These are phyloP conservation scores for Tinospora cordifolia DNA, from an alignment of 164 flowering plant genomes.

Conservation along the genomic window DNA sequence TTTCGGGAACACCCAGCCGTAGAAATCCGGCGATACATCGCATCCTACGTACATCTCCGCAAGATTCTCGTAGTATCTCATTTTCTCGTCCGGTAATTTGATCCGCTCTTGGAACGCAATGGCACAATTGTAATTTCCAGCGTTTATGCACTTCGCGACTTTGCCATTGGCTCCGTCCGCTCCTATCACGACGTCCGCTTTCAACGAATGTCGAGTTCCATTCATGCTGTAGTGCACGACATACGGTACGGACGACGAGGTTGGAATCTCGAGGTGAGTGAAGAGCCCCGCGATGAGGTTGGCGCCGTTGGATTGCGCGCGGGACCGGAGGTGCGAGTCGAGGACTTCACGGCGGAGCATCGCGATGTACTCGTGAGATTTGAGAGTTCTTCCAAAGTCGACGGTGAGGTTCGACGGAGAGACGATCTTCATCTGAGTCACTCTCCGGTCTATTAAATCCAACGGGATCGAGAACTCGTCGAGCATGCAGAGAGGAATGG, in stretches of 20 bases:
- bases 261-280: conserved; percentile 43
- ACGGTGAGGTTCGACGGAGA: conserved; percentile 70
- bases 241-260: conserved; percentile 36
- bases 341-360: conserved; percentile 76
- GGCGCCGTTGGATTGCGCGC: conserved; percentile 62
- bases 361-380: conserved; percentile 54
- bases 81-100: conserved; percentile 52
- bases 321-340: conserved; percentile 60
- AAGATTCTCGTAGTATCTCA: conserved; percentile 49
- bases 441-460: conserved; percentile 59
- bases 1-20: conserved; percentile 73
- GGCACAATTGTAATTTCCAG: conserved; percentile 60
- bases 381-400: conserved; percentile 66
- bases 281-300: conserved; percentile 43
- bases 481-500: conserved; percentile 78
- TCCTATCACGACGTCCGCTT: conserved; percentile 65
- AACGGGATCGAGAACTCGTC: conserved; percentile 71
- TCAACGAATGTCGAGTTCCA: conserved; percentile 25
- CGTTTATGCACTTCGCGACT: conserved; percentile 60
- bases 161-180: conserved; percentile 78
- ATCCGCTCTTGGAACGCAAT: conserved; percentile 80
- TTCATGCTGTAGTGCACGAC: conserved; percentile 33
- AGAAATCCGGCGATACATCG: conserved; percentile 68
- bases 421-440: conserved; percentile 61
- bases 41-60: conserved; percentile 68